Evolutionary conservation across 2,329 filamentous ascomycete species (phyloP).

Genomic region (Hypomyces perniciosus): DNA sequence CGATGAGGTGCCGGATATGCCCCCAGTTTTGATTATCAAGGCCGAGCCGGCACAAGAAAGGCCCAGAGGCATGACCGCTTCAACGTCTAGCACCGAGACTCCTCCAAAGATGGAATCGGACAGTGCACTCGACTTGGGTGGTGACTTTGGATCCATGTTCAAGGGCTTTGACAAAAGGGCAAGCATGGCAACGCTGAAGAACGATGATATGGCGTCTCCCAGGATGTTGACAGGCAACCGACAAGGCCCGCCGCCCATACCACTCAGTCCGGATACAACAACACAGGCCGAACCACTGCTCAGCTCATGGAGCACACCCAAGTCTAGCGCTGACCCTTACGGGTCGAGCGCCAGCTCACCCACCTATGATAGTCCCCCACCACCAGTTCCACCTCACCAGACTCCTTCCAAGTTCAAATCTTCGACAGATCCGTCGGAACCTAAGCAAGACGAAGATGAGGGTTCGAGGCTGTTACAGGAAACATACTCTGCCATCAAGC

Average conservation of each 20-base stretch:
- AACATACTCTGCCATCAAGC: slow-evolving; percentile 44
- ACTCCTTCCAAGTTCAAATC: slow-evolving; percentile 19
- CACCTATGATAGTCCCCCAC: slow-evolving; percentile 27
- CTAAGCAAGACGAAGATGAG: slow-evolving; percentile 49
- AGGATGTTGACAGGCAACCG: slow-evolving; percentile 44
- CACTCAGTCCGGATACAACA: slow-evolving; percentile 42
- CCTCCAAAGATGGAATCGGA: slow-evolving; percentile 43
- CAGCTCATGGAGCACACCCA: slow-evolving; percentile 46
- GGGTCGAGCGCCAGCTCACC: slow-evolving; percentile 32
- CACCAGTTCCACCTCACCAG: slow-evolving; percentile 30
- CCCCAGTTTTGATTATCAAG: slow-evolving; percentile 33
- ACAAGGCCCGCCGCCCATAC: slow-evolving; percentile 31
- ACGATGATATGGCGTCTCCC: slow-evolving; percentile 31
- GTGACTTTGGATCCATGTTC: slow-evolving; percentile 54
- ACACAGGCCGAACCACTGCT: slow-evolving; percentile 40
- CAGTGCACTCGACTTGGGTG: slow-evolving; percentile 46
- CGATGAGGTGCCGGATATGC: slow-evolving; percentile 27
- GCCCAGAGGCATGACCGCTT: slow-evolving; percentile 47
- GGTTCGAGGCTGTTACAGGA: slow-evolving; percentile 49
- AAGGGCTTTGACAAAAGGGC: slow-evolving; percentile 49
- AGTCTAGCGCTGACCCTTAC: slow-evolving; percentile 42
- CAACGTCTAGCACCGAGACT: slow-evolving; percentile 48
- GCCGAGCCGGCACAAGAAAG: slow-evolving; percentile 28
- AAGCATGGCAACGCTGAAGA: slow-evolving; percentile 43
- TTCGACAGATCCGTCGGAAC: slow-evolving; percentile 30